phyloP scores from a whole-genome alignment of 306 rosid species.

The Cyamopsis tetragonoloba region DNA sequence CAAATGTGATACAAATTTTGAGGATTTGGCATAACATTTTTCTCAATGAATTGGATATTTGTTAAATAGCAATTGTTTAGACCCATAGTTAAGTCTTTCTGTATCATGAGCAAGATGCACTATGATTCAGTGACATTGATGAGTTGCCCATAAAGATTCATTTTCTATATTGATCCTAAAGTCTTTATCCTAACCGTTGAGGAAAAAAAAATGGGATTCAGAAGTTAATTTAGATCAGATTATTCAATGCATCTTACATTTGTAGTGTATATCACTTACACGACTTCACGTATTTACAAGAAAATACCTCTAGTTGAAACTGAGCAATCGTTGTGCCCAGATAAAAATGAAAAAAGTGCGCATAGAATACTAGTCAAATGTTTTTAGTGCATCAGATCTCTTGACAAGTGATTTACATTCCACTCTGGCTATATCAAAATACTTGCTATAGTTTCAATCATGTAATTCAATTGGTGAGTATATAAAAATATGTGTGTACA shows the following conservation, averaged over 20 bases:
- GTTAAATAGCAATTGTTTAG: constrained; percentile 14
- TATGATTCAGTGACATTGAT: neutral
- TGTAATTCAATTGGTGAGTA: too few species aligned
- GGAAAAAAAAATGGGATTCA: neutral
- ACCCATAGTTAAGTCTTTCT: neutral
- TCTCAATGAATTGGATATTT: constrained; percentile 27
- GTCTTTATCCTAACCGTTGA: neutral
- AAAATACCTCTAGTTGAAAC: neutral
- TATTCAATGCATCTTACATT: neutral
- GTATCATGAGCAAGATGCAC: neutral
- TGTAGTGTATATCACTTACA: too few species aligned
- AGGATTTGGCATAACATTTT: constrained; percentile 23
- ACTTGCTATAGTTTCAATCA: too few species aligned
- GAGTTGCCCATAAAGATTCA: neutral
- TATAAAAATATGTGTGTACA: too few species aligned
- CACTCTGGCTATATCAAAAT: neutral
- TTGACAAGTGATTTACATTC: too few species aligned
- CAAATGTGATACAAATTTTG: constrained; percentile 53
- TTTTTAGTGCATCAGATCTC: too few species aligned
- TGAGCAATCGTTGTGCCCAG: neutral
- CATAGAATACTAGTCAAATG: neutral
- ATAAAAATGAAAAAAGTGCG: neutral
- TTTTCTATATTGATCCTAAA: neutral
- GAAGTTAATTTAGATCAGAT: neutral
- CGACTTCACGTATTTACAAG: neutral